Percentiles rank a stretch among this genome's conserved stretches.
Evolutionary conservation across 345 rosid species (phyloP).

Genomic region (Lumnitzera littorea): DNA sequence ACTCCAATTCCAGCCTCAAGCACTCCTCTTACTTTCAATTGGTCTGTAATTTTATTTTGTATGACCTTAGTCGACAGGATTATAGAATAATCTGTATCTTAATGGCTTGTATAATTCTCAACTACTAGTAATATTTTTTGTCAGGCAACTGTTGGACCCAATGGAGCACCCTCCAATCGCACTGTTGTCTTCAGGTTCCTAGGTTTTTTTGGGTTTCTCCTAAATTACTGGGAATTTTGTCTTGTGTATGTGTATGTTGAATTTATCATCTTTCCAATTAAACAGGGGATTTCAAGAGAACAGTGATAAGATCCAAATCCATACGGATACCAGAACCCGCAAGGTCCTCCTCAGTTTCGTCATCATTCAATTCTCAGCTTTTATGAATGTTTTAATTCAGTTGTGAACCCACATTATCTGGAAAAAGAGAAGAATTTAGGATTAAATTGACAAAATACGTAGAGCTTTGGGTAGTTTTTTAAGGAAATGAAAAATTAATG

Average conservation of each 20-base stretch:
- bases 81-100: not conserved
- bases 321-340: constrained; percentile 56
- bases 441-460: too few species aligned
- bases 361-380: not conserved
- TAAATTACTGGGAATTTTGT: not conserved
- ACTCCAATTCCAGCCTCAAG: constrained; percentile 53
- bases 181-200: constrained; percentile 71
- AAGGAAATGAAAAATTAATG: too few species aligned
- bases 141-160: constrained; percentile 72
- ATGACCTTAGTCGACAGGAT: too few species aligned
- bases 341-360: constrained; percentile 34
- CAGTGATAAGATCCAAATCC: constrained; percentile 53
- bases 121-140: constrained; percentile 4
- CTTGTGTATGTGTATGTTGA: not conserved
- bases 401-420: too few species aligned
- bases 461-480: too few species aligned
- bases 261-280: constrained; percentile 1
- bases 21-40: constrained; percentile 65
- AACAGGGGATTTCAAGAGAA: constrained; percentile 71
- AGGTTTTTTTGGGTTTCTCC: not conserved
- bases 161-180: constrained; percentile 82
- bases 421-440: too few species aligned
- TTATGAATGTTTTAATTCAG: not conserved
- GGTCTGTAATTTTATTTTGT: constrained; percentile 7
- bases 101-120: too few species aligned